Evolutionary conservation across 768 basidiomycete genomes (phyloP), one percentile per base, ranked within the genome.

Genomic region (Nidularia sp.): DNA sequence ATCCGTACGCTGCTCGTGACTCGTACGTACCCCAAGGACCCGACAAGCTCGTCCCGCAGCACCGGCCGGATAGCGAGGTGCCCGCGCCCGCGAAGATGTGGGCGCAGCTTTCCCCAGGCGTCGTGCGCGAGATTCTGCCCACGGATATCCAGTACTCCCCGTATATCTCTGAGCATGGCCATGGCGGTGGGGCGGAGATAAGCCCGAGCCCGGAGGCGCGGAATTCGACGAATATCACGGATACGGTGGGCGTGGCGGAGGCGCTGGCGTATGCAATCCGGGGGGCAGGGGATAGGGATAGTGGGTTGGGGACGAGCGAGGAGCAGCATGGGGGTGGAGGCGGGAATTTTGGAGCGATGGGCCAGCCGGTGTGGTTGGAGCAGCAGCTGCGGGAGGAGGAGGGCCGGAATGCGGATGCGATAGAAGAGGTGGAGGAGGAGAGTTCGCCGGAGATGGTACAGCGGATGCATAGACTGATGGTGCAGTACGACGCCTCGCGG

Each of bases 241-340:
- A 80, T 65, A 75, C 68, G 25, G 78, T 83, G 39, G 84, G 81
- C 8, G 76, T 88, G 6, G 85, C 80, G 6, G 85, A 88, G 54
- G 80, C 82, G 13, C 71, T 90, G 34, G 77, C 76, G 2, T 77
- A 78, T 58, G 69, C 77, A 52, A 69, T 69, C 32, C 50, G 51
- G 54, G 57, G 57, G 31, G 58, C 47, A 25, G 62, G 65, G 15
- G 53, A 54, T 49, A 59, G 56, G 44, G 78, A 79, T 52, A 80
- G 78, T 46, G 81, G 77, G 5, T 56, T 77, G 29, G 79, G 76
- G 25, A 74, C 72, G 5, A 78, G 75, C 55, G 80, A 79, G 49
- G 69, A 66, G 4, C 72, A 73, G 51, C 53, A 18, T 18, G 18
- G 18, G 18, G 18, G 18, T 18, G 18, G 18, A 18, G 18, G 18